phyloP scores from a whole-genome alignment of 441 rosid species.

The Arabidopsis lyrata region DNA sequence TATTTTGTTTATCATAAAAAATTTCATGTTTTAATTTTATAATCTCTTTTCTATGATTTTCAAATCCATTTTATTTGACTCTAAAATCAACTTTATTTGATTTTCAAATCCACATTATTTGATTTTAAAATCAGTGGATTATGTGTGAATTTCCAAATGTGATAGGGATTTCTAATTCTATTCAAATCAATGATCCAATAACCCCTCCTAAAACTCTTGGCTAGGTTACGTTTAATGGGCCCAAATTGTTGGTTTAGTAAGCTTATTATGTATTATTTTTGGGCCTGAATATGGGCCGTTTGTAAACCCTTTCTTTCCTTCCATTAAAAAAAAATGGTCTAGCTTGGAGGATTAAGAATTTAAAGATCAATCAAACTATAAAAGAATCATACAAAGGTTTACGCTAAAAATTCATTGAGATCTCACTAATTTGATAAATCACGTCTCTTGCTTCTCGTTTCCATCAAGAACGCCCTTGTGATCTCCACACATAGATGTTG shows the following conservation, averaged over 20 bases:
- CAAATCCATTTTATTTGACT: too few species aligned
- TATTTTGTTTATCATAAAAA: too few species aligned
- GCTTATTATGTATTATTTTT: not conserved
- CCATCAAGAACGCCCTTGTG: constrained; percentile 65
- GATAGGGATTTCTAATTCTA: too few species aligned
- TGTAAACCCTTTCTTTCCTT: too few species aligned
- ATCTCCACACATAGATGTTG: constrained; percentile 67
- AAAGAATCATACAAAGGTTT: not conserved
- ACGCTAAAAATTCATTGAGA: not conserved
- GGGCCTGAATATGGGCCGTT: not conserved
- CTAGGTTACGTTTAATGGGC: not conserved
- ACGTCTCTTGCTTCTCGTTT: constrained; percentile 47
- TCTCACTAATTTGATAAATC: constrained; percentile 10
- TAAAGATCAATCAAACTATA: not conserved
- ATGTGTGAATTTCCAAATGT: too few species aligned
- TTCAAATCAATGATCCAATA: too few species aligned
- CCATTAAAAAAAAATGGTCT: not conserved
- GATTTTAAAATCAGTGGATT: too few species aligned
- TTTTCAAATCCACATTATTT: too few species aligned
- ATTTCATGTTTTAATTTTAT: too few species aligned
- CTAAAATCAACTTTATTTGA: too few species aligned
- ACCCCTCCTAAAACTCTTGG: not conserved
- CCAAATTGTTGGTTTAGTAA: not conserved
- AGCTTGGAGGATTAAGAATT: not conserved
- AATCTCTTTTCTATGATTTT: too few species aligned